phyloP scores from a whole-genome alignment of 352 stramenopile genomes.

The Globisporangium acanthophoron region DNA sequence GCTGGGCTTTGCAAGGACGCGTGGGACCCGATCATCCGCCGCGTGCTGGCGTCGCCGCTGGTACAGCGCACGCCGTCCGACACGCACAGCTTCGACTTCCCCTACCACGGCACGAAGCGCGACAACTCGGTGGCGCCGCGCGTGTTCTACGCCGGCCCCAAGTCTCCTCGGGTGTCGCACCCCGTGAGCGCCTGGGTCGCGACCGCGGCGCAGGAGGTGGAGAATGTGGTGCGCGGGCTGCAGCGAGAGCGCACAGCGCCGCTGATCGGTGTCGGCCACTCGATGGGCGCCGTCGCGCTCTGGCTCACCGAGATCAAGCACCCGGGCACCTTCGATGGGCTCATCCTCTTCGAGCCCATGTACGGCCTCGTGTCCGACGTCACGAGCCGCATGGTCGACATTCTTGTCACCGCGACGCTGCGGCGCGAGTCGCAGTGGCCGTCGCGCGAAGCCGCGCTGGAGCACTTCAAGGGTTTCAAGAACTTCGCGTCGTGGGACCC shows the following conservation, averaged over 20 bases:
- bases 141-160: slow-evolving; percentile 7
- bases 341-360: slow-evolving; percentile 42
- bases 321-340: slow-evolving; percentile 33
- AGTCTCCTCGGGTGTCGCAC: slow-evolving; percentile 26
- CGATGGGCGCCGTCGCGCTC: slow-evolving; percentile 32
- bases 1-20: slow-evolving; percentile 45
- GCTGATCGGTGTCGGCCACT: slow-evolving; percentile 48
- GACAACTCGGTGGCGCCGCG: slow-evolving; percentile 24
- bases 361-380: slow-evolving; percentile 16
- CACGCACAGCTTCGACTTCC: slow-evolving; percentile 26
- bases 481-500: slow-evolving; percentile 34
- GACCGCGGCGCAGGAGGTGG: slow-evolving; percentile 13
- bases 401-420: slow-evolving; percentile 27
- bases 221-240: slow-evolving; percentile 12
- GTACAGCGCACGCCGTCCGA: slow-evolving; percentile 14
- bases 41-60: slow-evolving; percentile 25
- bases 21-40: slow-evolving; percentile 37
- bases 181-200: slow-evolving; percentile 26
- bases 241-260: slow-evolving; percentile 12
- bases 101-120: slow-evolving; percentile 34
- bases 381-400: slow-evolving; percentile 17
- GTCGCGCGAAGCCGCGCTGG: slow-evolving; percentile 17
- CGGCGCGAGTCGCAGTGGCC: slow-evolving; percentile 24
- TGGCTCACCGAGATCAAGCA: slow-evolving; percentile 30
- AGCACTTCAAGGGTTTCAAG: slow-evolving; percentile 26